phyloP scores from a whole-genome alignment of 2,329 filamentous ascomycete species.

The Kalaharituber pfeilii region DNA sequence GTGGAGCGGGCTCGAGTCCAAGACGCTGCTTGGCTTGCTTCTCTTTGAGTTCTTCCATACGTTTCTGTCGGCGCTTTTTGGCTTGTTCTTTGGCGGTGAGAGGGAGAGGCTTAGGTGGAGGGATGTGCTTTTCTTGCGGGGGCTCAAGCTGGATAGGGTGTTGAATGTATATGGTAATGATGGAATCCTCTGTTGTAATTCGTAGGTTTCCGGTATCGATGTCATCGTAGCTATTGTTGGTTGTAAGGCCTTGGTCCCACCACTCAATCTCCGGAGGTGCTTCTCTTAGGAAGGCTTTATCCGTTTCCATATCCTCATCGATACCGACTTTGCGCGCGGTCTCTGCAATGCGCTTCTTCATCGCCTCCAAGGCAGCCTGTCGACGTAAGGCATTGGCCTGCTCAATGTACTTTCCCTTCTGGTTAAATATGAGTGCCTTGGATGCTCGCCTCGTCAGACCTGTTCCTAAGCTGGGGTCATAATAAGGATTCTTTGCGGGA shows the following conservation, averaged over 20 bases:
- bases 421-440: slow-evolving; percentile 71
- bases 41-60: slow-evolving; percentile 88
- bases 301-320: slow-evolving; percentile 73
- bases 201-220: slow-evolving; percentile 54
- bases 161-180: slow-evolving; percentile 80
- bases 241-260: slow-evolving; percentile 85
- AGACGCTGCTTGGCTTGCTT: slow-evolving; percentile 89
- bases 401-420: slow-evolving; percentile 92
- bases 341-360: slow-evolving; percentile 85
- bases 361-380: slow-evolving; percentile 74
- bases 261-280: slow-evolving; percentile 75
- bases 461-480: slow-evolving; percentile 49
- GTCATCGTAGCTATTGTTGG: slow-evolving; percentile 55
- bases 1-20: slow-evolving; percentile 72
- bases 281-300: slow-evolving; percentile 52
- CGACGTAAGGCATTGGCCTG: slow-evolving; percentile 78
- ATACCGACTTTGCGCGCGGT: slow-evolving; percentile 79
- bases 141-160: slow-evolving; percentile 83
- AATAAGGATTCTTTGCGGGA: slow-evolving; percentile 55
- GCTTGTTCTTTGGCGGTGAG: slow-evolving; percentile 80
- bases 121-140: slow-evolving; percentile 69
- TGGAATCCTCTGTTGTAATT: slow-evolving; percentile 59
- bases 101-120: slow-evolving; percentile 73
- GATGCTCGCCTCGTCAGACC: slow-evolving; percentile 44
- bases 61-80: slow-evolving; percentile 72